Evolutionary conservation across 2,329 filamentous ascomycete species (phyloP), one percentile per base, ranked within the genome.

Genomic region (Fusarium odoratissimum): DNA sequence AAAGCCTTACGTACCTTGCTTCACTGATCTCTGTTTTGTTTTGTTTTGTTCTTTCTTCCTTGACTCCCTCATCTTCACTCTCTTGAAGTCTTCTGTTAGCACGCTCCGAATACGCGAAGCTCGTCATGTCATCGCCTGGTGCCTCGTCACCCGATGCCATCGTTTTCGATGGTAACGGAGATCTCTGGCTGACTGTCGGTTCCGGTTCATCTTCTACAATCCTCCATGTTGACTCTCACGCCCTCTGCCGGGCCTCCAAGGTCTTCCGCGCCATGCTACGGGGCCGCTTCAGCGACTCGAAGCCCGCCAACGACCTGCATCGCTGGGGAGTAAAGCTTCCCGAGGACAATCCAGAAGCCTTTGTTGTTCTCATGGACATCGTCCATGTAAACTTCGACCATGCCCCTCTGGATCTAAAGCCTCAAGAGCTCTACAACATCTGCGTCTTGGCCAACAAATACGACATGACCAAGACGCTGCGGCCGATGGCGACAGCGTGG

Each of bases 371-470:
- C 10, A 42, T 60, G 40, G 30, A 37, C 31, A 57, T 44, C 9
- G 17, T 13, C 6, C 38, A 61, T 28, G 30, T 28, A n/a, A 25
- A 44, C 13, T 58, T 51, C 10, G 44, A 41, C 4, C 51, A 35
- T 6, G 31, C 40, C 7, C 64, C 60, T 9, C 23, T 14, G 10
- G 6, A 25, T 8, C 16, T 40, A 13, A n/a, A 17, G 12, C 8
- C 44, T 28, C 44, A 41, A 13, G 38, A 64, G 11, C 28, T 67
- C 17, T 46, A 46, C 40, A 13, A 48, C 16, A n/a, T 64, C 8
- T 59, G 28, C 12, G 40, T 54, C 19, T 31, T 67, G 51, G 33
- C 60, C 10, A 67, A 60, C 13, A 59, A 52, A 30, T 67, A 65
- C 31, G 40, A 33, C 35, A 33, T 33, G 40, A 59, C 60, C 38